Base-by-base conservation (phyloP, 441 rosid genomes). In the Erodium moschatum region DNA sequence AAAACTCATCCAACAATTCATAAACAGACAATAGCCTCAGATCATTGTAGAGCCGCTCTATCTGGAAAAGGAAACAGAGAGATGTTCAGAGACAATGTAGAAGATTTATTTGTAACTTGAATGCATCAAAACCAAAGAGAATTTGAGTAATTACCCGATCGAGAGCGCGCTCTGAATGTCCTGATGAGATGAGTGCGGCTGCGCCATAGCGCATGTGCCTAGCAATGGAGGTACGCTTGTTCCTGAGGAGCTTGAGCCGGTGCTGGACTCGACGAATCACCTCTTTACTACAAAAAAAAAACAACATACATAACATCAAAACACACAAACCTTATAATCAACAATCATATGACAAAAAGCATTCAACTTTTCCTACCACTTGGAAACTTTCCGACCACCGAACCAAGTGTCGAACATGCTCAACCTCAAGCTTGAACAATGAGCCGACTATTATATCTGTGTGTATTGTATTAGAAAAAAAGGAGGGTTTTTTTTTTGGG, bases 331-430 rank as follows among this genome's bases (percentile, higher is more conserved):
- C 38, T 13, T 6, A 2, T 10, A 8, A 18, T 9, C 62, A 35
- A 42, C 31, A 66, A 4, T 27, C 33, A 29, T 4, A 4, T 29
- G 33, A 29, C 33, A 31, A 66, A 11, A 13, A 66, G 16, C 38
- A 7, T 5, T 0, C 35, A 40, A 7, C 18, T 3, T 38, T 19
- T 24, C 44, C 8, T 64, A 88, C 95, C 95, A 89, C 71, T 83
- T 86, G 2, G 96, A 87, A 75, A 91, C 89, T 62, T 85, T 88
- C 62, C 88, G 48, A 95, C 97, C 88, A 12, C 92, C 90, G 29
- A 92, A 87, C 27, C 87, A 73, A 80, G 78, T 56, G 70, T 75
- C 81, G 76, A 87, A 85, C 96, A 92, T 89, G 74, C 64, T 11
- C 48, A n/a, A n/a, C n/a, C n/a, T n/a, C n/a, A n/a, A n/a, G n/a